Evolutionary conservation across 108 stramenopile species (phyloP).

Genomic region (Pseudonitzschia pungens): DNA sequence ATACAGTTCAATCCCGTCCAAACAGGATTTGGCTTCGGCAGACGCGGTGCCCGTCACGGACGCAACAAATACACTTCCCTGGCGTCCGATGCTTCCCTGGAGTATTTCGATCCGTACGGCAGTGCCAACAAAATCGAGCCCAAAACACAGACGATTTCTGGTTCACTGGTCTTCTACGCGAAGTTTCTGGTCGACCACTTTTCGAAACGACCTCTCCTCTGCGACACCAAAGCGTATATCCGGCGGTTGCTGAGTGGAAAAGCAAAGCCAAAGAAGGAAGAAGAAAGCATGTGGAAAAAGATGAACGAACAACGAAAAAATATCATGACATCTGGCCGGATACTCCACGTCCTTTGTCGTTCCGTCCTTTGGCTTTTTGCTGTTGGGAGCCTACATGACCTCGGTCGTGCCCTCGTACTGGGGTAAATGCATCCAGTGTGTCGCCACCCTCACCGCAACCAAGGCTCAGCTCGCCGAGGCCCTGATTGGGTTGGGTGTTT

Average conservation of each 20-base stretch:
- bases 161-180: conserved; percentile 32
- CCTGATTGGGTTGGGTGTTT: conserved; percentile 58
- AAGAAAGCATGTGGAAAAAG: conserved; percentile 32
- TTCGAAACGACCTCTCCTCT: background rate
- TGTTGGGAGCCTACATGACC: conserved; percentile 77
- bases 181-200: conserved; percentile 21
- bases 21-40: background rate
- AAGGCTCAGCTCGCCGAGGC: conserved; percentile 47
- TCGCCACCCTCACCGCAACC: conserved; percentile 52
- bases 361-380: conserved; percentile 71
- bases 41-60: background rate
- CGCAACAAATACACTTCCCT: background rate
- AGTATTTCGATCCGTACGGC: conserved; percentile 21
- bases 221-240: background rate
- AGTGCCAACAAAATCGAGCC: conserved; percentile 36
- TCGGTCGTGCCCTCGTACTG: conserved; percentile 74
- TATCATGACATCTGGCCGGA: conserved; percentile 68
- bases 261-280: background rate
- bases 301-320: conserved; percentile 76
- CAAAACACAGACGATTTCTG: conserved; percentile 26
- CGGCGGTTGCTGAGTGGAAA: background rate
- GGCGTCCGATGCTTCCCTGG: background rate
- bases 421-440: conserved; percentile 67
- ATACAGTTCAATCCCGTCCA: background rate
- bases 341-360: conserved; percentile 65